Percentiles rank a stretch among this genome's conserved stretches.
phyloP scores from a whole-genome alignment of 768 basidiomycete genomes.

The Mycena amicta region DNA sequence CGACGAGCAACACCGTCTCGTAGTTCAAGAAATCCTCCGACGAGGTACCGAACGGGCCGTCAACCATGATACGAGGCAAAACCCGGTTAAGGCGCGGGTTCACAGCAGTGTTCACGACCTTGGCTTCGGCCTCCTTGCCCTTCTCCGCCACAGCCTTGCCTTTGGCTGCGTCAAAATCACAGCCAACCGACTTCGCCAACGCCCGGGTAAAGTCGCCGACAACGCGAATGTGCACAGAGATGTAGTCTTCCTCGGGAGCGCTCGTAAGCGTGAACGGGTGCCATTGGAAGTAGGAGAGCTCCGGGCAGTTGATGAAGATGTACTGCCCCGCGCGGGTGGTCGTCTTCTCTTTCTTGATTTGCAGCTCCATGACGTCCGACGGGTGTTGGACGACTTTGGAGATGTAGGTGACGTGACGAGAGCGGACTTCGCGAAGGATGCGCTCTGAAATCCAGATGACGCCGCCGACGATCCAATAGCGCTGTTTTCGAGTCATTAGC shows the following conservation, averaged over 20 bases:
- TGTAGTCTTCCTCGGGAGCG: constrained; percentile 94
- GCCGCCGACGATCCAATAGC: constrained; percentile 89
- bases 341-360: constrained; percentile 96
- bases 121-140: constrained; percentile 53
- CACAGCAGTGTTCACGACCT: constrained; percentile 58
- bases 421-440: constrained; percentile 88
- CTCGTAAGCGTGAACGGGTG: constrained; percentile 96
- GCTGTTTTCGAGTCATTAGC: constrained; percentile 41
- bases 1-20: constrained; percentile 87
- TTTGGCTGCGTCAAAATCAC: constrained; percentile 62
- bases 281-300: constrained; percentile 96
- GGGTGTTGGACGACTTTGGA: constrained; percentile 96
- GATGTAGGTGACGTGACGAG: constrained; percentile 88
- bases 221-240: constrained; percentile 90
- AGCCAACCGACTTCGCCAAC: constrained; percentile 80
- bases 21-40: constrained; percentile 90
- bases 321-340: constrained; percentile 86
- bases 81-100: constrained; percentile 68
- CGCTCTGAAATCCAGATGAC: constrained; percentile 86
- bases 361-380: constrained; percentile 90
- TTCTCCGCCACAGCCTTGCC: constrained; percentile 37
- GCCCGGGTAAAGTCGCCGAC: constrained; percentile 91
- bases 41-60: constrained; percentile 93
- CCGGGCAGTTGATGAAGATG: constrained; percentile 89
- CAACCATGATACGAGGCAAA: constrained; percentile 92